These are phyloP conservation scores for Pyropia yezoensis DNA, from an alignment of 23 red algal genomes.

Conservation along the genomic window DNA sequence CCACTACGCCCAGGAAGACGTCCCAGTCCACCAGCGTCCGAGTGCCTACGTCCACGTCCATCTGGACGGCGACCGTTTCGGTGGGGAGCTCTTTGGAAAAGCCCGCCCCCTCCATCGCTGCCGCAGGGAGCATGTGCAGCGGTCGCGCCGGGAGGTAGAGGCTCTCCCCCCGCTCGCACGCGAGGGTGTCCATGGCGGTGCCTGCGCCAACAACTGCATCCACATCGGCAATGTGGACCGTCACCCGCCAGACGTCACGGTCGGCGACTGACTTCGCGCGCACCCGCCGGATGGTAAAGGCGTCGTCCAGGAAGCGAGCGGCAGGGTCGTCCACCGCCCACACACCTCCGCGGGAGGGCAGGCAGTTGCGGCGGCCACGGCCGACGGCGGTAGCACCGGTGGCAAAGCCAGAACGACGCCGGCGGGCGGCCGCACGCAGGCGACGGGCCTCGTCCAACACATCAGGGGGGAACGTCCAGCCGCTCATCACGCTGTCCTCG, in stretches of 20 bases:
- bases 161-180: slow-evolving; percentile 37
- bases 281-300: slow-evolving; percentile 8
- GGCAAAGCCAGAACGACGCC: slow-evolving; percentile 1
- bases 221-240: slow-evolving; percentile 52
- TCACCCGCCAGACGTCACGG: slow-evolving; percentile 2
- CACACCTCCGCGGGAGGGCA: background rate
- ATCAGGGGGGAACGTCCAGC: slow-evolving; percentile 33
- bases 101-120: slow-evolving; percentile 45
- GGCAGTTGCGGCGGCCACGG: background rate
- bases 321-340: slow-evolving; percentile 49
- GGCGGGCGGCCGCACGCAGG: background rate
- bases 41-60: slow-evolving; percentile 22
- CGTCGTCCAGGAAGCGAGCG: slow-evolving; percentile 54
- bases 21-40: slow-evolving; percentile 26
- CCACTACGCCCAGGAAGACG: slow-evolving; percentile 28
- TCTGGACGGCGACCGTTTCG: slow-evolving; percentile 32
- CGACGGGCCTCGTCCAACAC: slow-evolving; percentile 26
- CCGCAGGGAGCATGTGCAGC: slow-evolving; percentile 55
- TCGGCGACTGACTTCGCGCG: background rate
- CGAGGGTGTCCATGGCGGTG: slow-evolving; percentile 33
- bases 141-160: slow-evolving; percentile 50
- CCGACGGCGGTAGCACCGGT: background rate
- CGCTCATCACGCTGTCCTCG: background rate
- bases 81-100: slow-evolving; percentile 27
- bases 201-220: slow-evolving; percentile 39